Evolutionary conservation across 2,329 filamentous ascomycete species (phyloP).

Genomic region (Hirsutella rhossiliensis): DNA sequence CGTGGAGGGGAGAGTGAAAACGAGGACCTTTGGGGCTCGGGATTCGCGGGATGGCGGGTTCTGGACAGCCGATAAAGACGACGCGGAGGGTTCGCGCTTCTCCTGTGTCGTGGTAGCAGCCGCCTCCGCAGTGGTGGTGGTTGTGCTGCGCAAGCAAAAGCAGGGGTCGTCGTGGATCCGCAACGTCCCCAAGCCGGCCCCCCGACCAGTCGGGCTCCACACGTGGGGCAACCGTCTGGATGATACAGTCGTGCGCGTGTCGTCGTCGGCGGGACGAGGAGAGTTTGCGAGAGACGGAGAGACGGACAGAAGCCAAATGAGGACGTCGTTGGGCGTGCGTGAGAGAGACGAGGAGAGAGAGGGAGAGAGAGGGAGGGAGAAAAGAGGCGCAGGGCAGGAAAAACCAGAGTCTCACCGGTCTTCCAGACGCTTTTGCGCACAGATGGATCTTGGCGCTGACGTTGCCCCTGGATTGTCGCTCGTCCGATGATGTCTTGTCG

Average conservation of each 20-base stretch:
- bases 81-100: background rate
- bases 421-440: background rate
- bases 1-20: background rate
- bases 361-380: background rate
- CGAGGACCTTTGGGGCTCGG: background rate
- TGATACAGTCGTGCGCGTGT: background rate
- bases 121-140: background rate
- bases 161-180: constrained; percentile 2
- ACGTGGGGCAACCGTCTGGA: background rate
- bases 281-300: background rate
- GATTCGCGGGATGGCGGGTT: no score
- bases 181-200: background rate
- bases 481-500: background rate
- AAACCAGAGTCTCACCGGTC: no score
- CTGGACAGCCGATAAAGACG: no score
- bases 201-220: background rate
- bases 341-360: background rate
- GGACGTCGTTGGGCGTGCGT: background rate
- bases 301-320: background rate
- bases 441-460: background rate
- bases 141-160: background rate
- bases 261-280: background rate
- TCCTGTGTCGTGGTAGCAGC: background rate
- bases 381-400: background rate
- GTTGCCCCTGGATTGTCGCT: background rate